phyloP scores from a whole-genome alignment of 306 rosid genomes.

The Cicer bijugum region DNA sequence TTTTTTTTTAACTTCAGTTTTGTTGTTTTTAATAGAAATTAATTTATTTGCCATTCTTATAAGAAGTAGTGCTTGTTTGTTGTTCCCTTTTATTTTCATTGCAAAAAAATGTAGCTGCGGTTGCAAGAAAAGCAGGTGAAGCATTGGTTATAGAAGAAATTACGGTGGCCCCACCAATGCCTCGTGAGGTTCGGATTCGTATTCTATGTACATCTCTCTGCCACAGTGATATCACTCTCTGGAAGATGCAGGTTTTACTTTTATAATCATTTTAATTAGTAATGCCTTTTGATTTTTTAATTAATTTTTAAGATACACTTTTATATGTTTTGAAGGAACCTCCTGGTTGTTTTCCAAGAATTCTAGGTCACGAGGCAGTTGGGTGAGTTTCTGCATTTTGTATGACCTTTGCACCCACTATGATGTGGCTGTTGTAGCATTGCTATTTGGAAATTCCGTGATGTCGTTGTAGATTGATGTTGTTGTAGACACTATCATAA shows the following conservation, averaged over 20 bases:
- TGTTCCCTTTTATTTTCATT: background rate
- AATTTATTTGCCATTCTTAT: background rate
- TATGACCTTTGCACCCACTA: background rate
- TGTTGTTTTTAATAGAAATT: background rate
- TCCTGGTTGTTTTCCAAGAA: slow-evolving; percentile 68
- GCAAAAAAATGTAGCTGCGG: slow-evolving; percentile 57
- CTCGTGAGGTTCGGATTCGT: slow-evolving; percentile 70
- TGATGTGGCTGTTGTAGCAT: background rate
- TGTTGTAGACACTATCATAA: background rate
- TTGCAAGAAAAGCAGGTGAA: slow-evolving; percentile 67
- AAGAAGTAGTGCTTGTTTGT: background rate
- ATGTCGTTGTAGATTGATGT: background rate
- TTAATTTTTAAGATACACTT: slow-evolving; percentile 4
- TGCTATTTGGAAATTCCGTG: background rate
- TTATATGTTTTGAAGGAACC: slow-evolving; percentile 53
- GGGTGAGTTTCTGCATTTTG: slow-evolving; percentile 55
- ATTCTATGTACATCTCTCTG: slow-evolving; percentile 75
- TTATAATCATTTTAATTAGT: background rate
- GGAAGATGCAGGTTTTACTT: slow-evolving; percentile 68
- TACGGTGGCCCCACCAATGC: slow-evolving; percentile 73
- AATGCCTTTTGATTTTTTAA: background rate
- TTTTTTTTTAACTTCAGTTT: background rate
- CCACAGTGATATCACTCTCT: slow-evolving; percentile 63
- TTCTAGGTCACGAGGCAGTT: slow-evolving; percentile 82
- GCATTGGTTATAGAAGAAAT: slow-evolving; percentile 71